Base-by-base conservation (phyloP, 805 yeast genomes). In the Yarrowia alimentaria region DNA sequence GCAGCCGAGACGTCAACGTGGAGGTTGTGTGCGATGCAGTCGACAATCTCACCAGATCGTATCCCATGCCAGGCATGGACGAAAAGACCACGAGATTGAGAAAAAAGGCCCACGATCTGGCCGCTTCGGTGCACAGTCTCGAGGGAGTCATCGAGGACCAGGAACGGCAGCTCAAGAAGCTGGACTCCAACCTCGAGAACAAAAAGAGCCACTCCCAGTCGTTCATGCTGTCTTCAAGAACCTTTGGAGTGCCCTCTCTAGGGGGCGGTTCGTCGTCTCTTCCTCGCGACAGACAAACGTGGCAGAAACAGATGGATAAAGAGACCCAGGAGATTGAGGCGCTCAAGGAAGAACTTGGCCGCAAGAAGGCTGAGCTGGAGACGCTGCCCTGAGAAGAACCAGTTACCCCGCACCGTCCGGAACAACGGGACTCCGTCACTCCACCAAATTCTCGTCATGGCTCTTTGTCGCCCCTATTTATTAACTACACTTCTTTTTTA, bases 131-230 rank as follows among this genome's bases (percentile, higher is more conserved):
- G 5, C 56, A 65, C 24, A 63, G 67, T n/a, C 68, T 75, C 37
- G 77, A 75, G 52, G 64, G 64, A 4, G 64, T 70, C 5, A 64
- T 74, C 8, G 73, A 71, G 21, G 66, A 67, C 17, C 83, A 77
- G 58, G 64, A 68, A 51, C 63, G 64, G 25, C 67, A 76, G 52
- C 62, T 75, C 47, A 33, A 50, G 11, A 33, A 45, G n/a, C 38
- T 56, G 29, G 52, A 59, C 19, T 25, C 34, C 6, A 33, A 53
- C 3, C 12, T 54, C 4, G 57, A 57, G 30, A 48, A 22, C 21
- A 40, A 55, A 8, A 52, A 43, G 22, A 35, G 40, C n/a, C 56
- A 38, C 11, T 49, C 33, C 6, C n/a, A n/a, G n/a, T 20, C 33
- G 9, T 28, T 40, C 8, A 2, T 40, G 25, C 11, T 40, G 19